These are phyloP conservation scores for Bretschneidera sinensis DNA, from an alignment of 345 rosid genomes.

Conservation along the genomic window DNA sequence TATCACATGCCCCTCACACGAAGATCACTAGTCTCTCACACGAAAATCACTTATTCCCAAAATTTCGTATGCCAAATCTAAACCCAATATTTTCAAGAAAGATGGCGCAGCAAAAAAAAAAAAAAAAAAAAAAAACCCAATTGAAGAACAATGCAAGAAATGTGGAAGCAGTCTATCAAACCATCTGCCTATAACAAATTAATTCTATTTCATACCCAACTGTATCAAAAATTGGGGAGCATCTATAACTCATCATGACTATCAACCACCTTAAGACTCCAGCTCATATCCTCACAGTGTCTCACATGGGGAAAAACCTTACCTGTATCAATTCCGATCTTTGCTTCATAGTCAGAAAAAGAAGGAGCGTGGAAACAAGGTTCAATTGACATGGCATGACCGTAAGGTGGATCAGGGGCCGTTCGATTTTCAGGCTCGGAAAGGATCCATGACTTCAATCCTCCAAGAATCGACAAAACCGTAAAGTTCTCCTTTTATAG, in stretches of 20 bases:
- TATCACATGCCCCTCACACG: too few species aligned
- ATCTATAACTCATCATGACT: conserved; percentile 1
- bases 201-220: background rate
- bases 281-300: conserved; percentile 70
- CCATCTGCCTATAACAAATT: too few species aligned
- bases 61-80: too few species aligned
- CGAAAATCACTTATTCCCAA: too few species aligned
- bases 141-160: too few species aligned
- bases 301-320: conserved; percentile 49
- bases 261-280: conserved; percentile 72
- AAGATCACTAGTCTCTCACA: too few species aligned
- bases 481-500: too few species aligned
- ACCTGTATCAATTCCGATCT: conserved; percentile 51
- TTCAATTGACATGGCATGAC: conserved; percentile 59
- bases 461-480: too few species aligned
- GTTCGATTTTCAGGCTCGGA: conserved; percentile 51
- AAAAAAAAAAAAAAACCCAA: too few species aligned
- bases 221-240: background rate
- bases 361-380: conserved; percentile 86
- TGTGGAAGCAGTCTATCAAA: too few species aligned
- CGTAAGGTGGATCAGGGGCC: conserved; percentile 44
- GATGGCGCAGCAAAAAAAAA: background rate
- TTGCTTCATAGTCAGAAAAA: conserved; percentile 58
- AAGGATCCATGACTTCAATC: conserved; percentile 68
- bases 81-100: too few species aligned